These are phyloP conservation scores for Kurtzmaniella quercitrusa DNA, from an alignment of 1,139 yeast genomes.

Conservation along the genomic window DNA sequence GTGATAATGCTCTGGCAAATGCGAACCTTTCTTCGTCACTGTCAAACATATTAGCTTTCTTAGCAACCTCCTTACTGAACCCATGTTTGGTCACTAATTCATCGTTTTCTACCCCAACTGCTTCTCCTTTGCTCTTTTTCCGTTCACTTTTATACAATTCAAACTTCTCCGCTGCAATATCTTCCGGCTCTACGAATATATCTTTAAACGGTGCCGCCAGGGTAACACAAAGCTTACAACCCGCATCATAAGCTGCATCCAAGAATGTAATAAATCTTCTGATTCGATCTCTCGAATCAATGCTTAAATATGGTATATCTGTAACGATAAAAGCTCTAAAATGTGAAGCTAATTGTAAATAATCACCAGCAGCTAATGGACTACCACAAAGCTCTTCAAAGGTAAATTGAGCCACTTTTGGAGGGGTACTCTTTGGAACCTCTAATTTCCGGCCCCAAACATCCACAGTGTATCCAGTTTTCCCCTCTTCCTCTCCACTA, in stretches of 20 bases:
- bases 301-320: conserved; percentile 82
- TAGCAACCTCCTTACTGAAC: conserved; percentile 68
- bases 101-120: conserved; percentile 41
- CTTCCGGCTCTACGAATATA: conserved; percentile 82
- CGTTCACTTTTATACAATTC: conserved; percentile 33
- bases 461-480: conserved; percentile 35
- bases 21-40: conserved; percentile 95
- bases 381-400: conserved; percentile 81
- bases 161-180: conserved; percentile 50
- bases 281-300: conserved; percentile 75
- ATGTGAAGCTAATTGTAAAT: conserved; percentile 73
- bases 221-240: conserved; percentile 83
- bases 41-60: conserved; percentile 74
- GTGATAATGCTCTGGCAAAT: conserved; percentile 87
- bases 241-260: conserved; percentile 92
- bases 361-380: conserved; percentile 95
- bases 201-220: conserved; percentile 82
- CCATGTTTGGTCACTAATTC: conserved; percentile 68
- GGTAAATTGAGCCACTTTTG: conserved; percentile 83
- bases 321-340: conserved; percentile 80
- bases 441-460: conserved; percentile 87
- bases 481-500: conserved; percentile 39
- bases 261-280: conserved; percentile 88
- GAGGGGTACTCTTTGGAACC: conserved; percentile 75
- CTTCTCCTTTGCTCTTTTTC: conserved; percentile 26